Percentiles rank a stretch among this genome's conserved stretches.
Evolutionary conservation across 2,329 filamentous ascomycete genomes (phyloP).

Genomic region (Ascochyta pisi): DNA sequence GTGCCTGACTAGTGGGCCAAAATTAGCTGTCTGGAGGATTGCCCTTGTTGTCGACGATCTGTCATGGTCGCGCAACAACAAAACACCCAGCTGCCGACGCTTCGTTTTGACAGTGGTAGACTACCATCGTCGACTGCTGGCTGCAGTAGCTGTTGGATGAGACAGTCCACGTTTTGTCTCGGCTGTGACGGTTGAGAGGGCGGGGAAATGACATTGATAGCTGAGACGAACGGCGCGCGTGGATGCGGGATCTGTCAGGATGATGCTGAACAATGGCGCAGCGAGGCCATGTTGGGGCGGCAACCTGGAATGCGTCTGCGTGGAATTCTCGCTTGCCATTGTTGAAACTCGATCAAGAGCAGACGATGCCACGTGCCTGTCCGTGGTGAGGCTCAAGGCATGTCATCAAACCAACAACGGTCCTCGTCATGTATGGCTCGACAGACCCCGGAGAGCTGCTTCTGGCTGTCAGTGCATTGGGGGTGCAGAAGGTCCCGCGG

Average conservation of each 20-base stretch:
- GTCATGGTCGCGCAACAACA: slow-evolving; percentile 8
- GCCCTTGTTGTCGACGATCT: slow-evolving; percentile 13
- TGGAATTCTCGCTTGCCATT: slow-evolving; percentile 13
- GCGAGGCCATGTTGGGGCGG: slow-evolving; percentile 12
- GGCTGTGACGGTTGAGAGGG: slow-evolving; percentile 17
- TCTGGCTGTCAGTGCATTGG: neutral
- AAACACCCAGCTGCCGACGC: neutral
- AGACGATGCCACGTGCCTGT: slow-evolving; percentile 11
- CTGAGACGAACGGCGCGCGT: slow-evolving; percentile 36
- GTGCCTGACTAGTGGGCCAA: slow-evolving; percentile 17
- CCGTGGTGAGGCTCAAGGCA: slow-evolving; percentile 7
- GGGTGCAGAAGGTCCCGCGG: slow-evolving; percentile 10
- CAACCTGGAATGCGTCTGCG: slow-evolving; percentile 12
- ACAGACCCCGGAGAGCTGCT: neutral
- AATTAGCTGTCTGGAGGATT: slow-evolving; percentile 18
- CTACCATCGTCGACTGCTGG: slow-evolving; percentile 13
- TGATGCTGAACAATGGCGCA: slow-evolving; percentile 17
- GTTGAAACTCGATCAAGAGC: slow-evolving; percentile 4
- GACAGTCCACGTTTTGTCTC: slow-evolving; percentile 26
- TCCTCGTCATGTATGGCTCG: slow-evolving; percentile 1
- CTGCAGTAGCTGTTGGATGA: slow-evolving; percentile 27
- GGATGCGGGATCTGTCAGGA: slow-evolving; percentile 17
- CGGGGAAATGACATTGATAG: slow-evolving; percentile 20
- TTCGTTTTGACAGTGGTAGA: slow-evolving; percentile 16
- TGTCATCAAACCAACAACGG: slow-evolving; percentile 17